These are phyloP conservation scores for Aphanomyces euteiches DNA, from an alignment of 352 stramenopile species.

Conservation along the genomic window DNA sequence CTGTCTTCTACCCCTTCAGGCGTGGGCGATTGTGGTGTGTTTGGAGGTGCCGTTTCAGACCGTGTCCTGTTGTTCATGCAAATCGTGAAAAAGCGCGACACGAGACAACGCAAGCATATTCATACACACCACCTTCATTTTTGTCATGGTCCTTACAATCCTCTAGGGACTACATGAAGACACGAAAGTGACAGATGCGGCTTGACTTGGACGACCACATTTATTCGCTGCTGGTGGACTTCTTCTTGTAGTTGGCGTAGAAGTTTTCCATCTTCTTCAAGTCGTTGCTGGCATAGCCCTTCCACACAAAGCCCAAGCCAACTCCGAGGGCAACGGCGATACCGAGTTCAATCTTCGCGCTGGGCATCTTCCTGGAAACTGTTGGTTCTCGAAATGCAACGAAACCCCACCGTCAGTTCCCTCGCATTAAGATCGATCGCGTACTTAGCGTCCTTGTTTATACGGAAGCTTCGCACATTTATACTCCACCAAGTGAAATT, in stretches of 20 bases:
- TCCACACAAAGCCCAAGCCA: constrained; percentile 49
- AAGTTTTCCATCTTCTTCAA: constrained; percentile 69
- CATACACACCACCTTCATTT: too few species aligned
- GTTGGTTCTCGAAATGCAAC: constrained; percentile 20
- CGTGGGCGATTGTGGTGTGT: too few species aligned
- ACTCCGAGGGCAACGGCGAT: constrained; percentile 68
- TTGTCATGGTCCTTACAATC: too few species aligned
- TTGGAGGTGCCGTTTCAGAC: too few species aligned
- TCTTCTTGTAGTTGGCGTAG: constrained; percentile 79
- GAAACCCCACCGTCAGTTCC: constrained; percentile 2
- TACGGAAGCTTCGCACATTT: background rate
- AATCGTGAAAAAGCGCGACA: too few species aligned
- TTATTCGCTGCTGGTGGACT: constrained; percentile 39
- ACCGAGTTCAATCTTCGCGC: constrained; percentile 75
- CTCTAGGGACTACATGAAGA: too few species aligned
- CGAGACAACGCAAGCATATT: too few species aligned
- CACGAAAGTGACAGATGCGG: too few species aligned
- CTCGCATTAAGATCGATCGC: constrained; percentile 4
- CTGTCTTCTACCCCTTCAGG: too few species aligned
- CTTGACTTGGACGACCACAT: background rate
- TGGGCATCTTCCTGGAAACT: constrained; percentile 53
- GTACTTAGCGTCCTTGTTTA: too few species aligned
- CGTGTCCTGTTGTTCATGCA: too few species aligned
- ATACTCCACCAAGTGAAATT: background rate
- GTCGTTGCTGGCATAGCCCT: constrained; percentile 62